These are phyloP conservation scores for Fragaria ananassa DNA, from an alignment of 306 rosid species.

Conservation along the genomic window DNA sequence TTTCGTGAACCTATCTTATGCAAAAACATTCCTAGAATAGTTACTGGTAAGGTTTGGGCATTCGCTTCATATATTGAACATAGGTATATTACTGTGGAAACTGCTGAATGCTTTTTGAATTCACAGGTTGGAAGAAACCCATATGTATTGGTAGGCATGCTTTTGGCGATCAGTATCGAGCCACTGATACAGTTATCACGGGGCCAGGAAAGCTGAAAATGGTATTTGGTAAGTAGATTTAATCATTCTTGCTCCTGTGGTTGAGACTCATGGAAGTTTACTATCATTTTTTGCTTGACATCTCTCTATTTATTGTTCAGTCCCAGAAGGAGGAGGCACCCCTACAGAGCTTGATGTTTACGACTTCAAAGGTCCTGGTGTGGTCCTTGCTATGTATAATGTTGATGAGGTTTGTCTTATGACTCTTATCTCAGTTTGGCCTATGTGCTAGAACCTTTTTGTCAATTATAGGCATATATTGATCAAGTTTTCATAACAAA, in stretches of 20 bases:
- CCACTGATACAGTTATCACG: conserved; percentile 68
- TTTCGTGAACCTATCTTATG: conserved; percentile 95
- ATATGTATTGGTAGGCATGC: conserved; percentile 98
- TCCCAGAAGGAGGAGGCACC: conserved; percentile 68
- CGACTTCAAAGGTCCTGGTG: conserved; percentile 84
- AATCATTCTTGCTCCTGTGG: conserved; percentile 8
- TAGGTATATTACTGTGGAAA: conserved; percentile 17
- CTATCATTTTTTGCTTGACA: conserved; percentile 9
- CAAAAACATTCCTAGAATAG: conserved; percentile 67
- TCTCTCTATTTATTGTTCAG: conserved; percentile 39
- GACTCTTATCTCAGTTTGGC: conserved; percentile 3
- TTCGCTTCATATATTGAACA: conserved; percentile 17
- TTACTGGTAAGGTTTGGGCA: conserved; percentile 56
- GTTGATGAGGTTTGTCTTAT: conserved; percentile 74
- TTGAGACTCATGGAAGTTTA: conserved; percentile 13
- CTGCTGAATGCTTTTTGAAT: conserved; percentile 38
- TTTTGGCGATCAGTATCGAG: conserved; percentile 97
- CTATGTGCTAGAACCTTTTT: not conserved
- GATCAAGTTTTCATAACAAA: not conserved
- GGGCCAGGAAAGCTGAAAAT: conserved; percentile 93
- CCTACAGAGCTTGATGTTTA: conserved; percentile 79
- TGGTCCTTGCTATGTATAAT: conserved; percentile 92
- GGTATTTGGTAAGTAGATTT: conserved; percentile 72
- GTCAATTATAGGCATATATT: not conserved
- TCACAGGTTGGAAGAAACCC: conserved; percentile 95